These are phyloP conservation scores for Scopulariopsis brevicaulis DNA, from an alignment of 2,329 filamentous ascomycete genomes.

Conservation along the genomic window DNA sequence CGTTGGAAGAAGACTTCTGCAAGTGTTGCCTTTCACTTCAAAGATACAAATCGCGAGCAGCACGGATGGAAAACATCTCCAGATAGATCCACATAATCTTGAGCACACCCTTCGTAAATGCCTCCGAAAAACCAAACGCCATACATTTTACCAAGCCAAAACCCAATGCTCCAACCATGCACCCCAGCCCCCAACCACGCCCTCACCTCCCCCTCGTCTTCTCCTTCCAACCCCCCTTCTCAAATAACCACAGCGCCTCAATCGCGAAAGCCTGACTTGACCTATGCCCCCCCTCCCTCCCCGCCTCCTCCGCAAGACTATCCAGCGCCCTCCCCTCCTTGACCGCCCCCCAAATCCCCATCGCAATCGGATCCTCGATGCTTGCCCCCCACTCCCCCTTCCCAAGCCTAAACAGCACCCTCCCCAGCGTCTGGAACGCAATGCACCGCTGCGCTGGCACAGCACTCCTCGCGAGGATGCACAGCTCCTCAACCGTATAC, in stretches of 20 bases:
- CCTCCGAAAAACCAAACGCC: background rate
- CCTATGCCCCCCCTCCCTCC: slow-evolving; percentile 56
- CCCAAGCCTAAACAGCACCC: slow-evolving; percentile 75
- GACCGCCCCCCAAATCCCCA: slow-evolving; percentile 73
- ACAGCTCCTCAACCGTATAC: slow-evolving; percentile 83
- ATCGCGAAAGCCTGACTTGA: slow-evolving; percentile 76
- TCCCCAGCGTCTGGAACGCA: slow-evolving; percentile 81
- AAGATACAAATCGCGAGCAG: too few species aligned
- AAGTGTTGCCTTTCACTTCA: too few species aligned
- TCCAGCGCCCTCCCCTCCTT: slow-evolving; percentile 69
- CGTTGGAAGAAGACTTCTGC: too few species aligned
- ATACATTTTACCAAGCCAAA: background rate
- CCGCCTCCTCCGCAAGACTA: slow-evolving; percentile 65
- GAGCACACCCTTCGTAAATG: too few species aligned
- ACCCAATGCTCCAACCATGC: background rate
- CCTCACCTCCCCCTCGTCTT: slow-evolving; percentile 40
- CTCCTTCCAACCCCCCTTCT: slow-evolving; percentile 60
- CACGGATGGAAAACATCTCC: too few species aligned
- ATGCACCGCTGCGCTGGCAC: slow-evolving; percentile 83
- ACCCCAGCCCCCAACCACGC: background rate
- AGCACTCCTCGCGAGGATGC: slow-evolving; percentile 66
- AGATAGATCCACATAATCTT: too few species aligned
- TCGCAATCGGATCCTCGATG: slow-evolving; percentile 48
- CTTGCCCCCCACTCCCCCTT: slow-evolving; percentile 55
- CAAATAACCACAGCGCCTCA: slow-evolving; percentile 79